phyloP scores from a whole-genome alignment of 2,329 filamentous ascomycete genomes.

The Pseudogymnoascus sp. region DNA sequence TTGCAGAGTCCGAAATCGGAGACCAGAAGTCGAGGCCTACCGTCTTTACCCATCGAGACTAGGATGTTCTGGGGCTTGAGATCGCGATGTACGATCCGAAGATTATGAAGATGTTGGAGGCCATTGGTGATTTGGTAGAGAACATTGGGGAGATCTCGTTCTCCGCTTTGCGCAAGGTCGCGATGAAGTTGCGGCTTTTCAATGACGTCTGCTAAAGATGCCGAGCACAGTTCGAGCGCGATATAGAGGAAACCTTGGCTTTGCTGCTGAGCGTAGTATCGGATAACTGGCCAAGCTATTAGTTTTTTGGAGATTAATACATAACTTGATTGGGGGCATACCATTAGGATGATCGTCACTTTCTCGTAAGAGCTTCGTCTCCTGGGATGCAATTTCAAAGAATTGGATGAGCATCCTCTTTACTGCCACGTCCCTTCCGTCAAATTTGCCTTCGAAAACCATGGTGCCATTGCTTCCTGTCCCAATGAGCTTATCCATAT shows the following conservation, averaged over 20 bases:
- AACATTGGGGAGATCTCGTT: slow-evolving; percentile 67
- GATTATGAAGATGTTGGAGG: slow-evolving; percentile 76
- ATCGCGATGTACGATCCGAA: slow-evolving; percentile 93
- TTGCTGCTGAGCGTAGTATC: slow-evolving; percentile 87
- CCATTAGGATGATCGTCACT: slow-evolving; percentile 91
- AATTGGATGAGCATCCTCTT: slow-evolving; percentile 96
- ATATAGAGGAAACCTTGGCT: slow-evolving; percentile 92
- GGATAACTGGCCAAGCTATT: slow-evolving; percentile 56
- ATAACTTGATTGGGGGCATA: slow-evolving; percentile 28
- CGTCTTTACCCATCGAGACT: slow-evolving; percentile 63
- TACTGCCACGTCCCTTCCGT: slow-evolving; percentile 85
- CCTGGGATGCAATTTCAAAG: slow-evolving; percentile 88
- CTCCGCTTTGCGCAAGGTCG: slow-evolving; percentile 62
- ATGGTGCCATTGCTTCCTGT: slow-evolving; percentile 95
- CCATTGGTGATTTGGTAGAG: slow-evolving; percentile 86
- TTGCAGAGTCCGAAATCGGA: slow-evolving; percentile 98
- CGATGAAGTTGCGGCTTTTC: slow-evolving; percentile 62
- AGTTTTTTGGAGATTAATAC: slow-evolving; percentile 17
- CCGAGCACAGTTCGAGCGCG: slow-evolving; percentile 85
- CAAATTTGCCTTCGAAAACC: slow-evolving; percentile 90
- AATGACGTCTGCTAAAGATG: slow-evolving; percentile 84
- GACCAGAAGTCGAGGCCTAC: slow-evolving; percentile 75
- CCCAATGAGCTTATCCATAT: slow-evolving; percentile 54
- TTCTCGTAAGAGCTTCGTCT: slow-evolving; percentile 81
- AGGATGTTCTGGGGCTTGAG: slow-evolving; percentile 97